Percentiles rank a stretch among this genome's conserved stretches.
phyloP scores from a whole-genome alignment of 2,329 filamentous ascomycete genomes.

The Pyrenochaeta sp. region DNA sequence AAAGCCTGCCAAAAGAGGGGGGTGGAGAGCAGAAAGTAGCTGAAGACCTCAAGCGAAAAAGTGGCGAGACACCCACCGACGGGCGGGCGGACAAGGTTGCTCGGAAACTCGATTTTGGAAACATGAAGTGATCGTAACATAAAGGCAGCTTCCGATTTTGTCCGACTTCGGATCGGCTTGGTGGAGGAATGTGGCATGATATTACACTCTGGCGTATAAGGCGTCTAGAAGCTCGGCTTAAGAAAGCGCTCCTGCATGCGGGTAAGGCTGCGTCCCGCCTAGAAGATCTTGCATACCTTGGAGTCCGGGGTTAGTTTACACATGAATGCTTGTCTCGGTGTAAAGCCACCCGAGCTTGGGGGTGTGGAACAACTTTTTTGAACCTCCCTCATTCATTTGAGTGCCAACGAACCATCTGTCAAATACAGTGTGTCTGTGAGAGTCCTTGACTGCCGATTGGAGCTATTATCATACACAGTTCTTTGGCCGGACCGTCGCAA shows the following conservation, averaged over 20 bases:
- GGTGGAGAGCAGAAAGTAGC: conserved; percentile 75
- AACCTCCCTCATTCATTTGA: too few relatives aligned
- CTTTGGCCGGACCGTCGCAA: too few relatives aligned
- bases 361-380: too few relatives aligned
- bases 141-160: background rate
- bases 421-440: too few relatives aligned
- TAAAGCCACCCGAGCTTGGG: conserved; percentile 5
- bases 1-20: conserved; percentile 81
- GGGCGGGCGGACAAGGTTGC: conserved; percentile 76
- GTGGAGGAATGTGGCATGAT: conserved; percentile 1
- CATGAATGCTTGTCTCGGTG: conserved; percentile 5
- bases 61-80: conserved; percentile 67
- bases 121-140: conserved; percentile 17
- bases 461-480: too few relatives aligned
- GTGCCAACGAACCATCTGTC: too few relatives aligned
- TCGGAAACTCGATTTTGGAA: conserved; percentile 66
- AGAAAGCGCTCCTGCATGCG: conserved; percentile 3
- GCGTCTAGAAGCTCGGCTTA: conserved; percentile 5
- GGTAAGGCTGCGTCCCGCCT: conserved; percentile 10
- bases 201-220: conserved; percentile 8
- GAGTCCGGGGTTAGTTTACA: conserved; percentile 11
- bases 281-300: conserved; percentile 13
- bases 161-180: conserved; percentile 1
- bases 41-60: conserved; percentile 79
- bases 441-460: too few relatives aligned